Base-by-base conservation (phyloP, 495 filamentous ascomycete species). In the Lophiotrema nucula region DNA sequence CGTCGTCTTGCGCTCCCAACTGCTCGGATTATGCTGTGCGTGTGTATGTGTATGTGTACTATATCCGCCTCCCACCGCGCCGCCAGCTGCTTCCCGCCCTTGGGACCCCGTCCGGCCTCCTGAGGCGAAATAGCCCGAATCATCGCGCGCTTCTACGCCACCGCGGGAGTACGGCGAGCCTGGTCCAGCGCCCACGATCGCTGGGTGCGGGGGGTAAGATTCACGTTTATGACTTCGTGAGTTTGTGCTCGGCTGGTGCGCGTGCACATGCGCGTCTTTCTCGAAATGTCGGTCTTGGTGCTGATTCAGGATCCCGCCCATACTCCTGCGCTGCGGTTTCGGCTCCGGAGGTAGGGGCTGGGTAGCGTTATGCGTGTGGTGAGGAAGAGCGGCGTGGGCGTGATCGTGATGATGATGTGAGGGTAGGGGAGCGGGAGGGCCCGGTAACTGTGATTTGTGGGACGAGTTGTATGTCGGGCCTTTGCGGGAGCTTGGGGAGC, bases 251-350 rank as follows among this genome's bases (percentile, higher is more conserved):
- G 55, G 37, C 6, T 47, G 47, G 42, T 59, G 56, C 3, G 56
- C 41, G 4, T 25, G 22, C 19, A 55, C 45, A 26, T 61, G 58
- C 1, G 47, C 63, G n/a, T 65, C 62, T 11, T 39, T 50, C 44
- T 60, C 62, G 25, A 57, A 65, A 2, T 26, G 16, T 15, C 33
- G 16, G 37, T 38, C 63, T 13, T 53, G 47, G 23, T 66, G 52
- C 16, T 58, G 53, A 13, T 53, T 53, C 15, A 66, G 48, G 11
- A 66, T 66, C 23, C 63, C 63, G 28, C 63, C 63, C 63, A 66
- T 66, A 33, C 24, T 49, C 23, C 63, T 39, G 2, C 57, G 25
- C 6, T 65, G 27, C 4, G 28, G 56, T 19, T 62, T 52, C 4
- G 33, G 27, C 25, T 8, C 33, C 23, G 28, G 8, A 16, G 4